Conservation (phyloP, 2,329 filamentous ascomycete species). For the Nothopassalora personata region DNA sequence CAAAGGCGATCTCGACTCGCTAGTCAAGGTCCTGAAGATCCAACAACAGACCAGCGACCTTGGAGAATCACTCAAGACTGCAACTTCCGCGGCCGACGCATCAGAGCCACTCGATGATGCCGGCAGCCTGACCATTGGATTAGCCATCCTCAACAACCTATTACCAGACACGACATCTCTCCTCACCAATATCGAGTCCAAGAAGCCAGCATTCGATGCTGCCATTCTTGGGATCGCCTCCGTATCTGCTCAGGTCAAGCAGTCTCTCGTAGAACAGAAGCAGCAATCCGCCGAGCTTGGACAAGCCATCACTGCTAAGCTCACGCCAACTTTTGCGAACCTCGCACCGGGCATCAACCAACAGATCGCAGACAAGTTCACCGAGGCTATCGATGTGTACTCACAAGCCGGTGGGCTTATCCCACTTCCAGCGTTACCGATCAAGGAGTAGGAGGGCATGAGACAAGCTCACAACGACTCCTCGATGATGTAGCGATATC, state of each 20-base stretch:
- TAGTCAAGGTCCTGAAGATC: conserved; percentile 15
- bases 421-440: conserved; percentile 9
- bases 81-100: conserved; percentile 7
- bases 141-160: conserved; percentile 11
- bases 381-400: conserved; percentile 12
- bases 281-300: conserved; percentile 5
- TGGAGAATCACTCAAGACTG: conserved; percentile 9
- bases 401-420: conserved; percentile 8
- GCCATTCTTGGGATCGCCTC: conserved; percentile 4
- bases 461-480: neutral
- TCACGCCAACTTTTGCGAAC: conserved; percentile 6
- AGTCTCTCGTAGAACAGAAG: conserved; percentile 11
- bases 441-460: neutral
- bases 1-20: conserved; percentile 10
- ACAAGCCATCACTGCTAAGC: conserved; percentile 11
- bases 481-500: neutral
- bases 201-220: conserved; percentile 17
- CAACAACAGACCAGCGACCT: conserved; percentile 6
- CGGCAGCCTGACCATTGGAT: conserved; percentile 12
- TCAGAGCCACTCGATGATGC: conserved; percentile 5
- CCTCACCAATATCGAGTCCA: conserved; percentile 10
- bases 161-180: conserved; percentile 10
- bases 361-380: conserved; percentile 12
- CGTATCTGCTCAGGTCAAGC: conserved; percentile 9
- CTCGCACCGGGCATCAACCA: conserved; percentile 10